These are phyloP conservation scores for Chaetomium tenue DNA, from an alignment of 495 filamentous ascomycete species.

Conservation along the genomic window DNA sequence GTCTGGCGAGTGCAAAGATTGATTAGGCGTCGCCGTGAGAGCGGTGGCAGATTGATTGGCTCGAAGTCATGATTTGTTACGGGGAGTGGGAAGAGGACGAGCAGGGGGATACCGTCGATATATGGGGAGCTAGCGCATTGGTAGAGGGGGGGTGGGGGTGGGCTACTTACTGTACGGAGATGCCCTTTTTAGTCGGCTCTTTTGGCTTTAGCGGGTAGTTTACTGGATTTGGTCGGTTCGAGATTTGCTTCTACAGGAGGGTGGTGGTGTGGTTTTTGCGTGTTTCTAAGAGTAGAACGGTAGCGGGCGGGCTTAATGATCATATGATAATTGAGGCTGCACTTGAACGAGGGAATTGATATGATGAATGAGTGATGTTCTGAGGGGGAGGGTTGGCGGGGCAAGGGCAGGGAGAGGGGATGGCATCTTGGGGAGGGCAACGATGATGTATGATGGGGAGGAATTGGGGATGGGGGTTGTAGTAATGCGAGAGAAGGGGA, in stretches of 20 bases:
- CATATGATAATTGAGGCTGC: not conserved
- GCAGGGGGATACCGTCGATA: not conserved
- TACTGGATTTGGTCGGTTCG: not conserved
- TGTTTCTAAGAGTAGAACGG: not conserved
- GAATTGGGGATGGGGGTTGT: too few species aligned
- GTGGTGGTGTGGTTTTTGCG: not conserved
- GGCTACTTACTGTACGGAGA: not conserved
- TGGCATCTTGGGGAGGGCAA: too few species aligned
- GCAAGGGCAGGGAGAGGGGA: too few species aligned
- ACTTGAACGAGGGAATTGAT: too few species aligned
- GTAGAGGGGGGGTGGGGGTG: not conserved
- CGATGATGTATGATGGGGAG: too few species aligned
- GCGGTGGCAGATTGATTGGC: not conserved
- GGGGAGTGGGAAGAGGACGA: not conserved
- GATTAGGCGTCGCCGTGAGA: slow-evolving; percentile 47
- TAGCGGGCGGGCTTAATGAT: slow-evolving; percentile 9
- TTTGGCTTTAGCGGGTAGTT: slow-evolving; percentile 4
- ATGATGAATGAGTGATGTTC: too few species aligned
- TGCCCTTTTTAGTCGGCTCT: not conserved
- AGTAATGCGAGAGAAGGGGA: too few species aligned
- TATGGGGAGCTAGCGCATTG: not conserved
- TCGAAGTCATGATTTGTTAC: not conserved
- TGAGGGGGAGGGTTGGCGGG: too few species aligned
- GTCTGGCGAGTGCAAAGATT: slow-evolving; percentile 63
- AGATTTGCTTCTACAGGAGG: not conserved